phyloP scores from a whole-genome alignment of 1,284 basidiomycete genomes.

The Paramarasmius palmivorus region DNA sequence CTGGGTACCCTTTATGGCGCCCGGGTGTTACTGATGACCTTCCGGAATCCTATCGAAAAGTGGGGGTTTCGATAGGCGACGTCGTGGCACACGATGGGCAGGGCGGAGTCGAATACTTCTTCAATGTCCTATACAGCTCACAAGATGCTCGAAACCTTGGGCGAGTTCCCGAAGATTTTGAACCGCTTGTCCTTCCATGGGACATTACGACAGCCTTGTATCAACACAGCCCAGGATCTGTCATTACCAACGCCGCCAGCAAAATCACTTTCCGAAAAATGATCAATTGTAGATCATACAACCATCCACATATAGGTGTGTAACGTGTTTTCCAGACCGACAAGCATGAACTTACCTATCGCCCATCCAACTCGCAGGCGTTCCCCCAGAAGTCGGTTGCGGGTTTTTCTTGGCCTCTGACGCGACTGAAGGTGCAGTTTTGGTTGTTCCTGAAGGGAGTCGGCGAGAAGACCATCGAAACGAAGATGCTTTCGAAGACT shows the following conservation, averaged over 20 bases:
- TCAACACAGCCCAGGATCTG: too few species aligned
- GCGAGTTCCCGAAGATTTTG: not conserved
- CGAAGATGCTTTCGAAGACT: not conserved
- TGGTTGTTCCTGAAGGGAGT: conserved; percentile 8
- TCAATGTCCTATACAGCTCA: not conserved
- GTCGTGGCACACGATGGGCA: not conserved
- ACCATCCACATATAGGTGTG: too few species aligned
- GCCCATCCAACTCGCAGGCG: too few species aligned
- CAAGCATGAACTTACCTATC: too few species aligned
- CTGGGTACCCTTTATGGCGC: not conserved
- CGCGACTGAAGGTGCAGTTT: conserved; percentile 7
- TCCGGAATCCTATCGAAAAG: not conserved
- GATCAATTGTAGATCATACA: too few species aligned
- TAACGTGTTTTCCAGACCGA: too few species aligned
- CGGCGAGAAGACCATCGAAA: conserved; percentile 3
- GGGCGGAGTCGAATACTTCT: not conserved
- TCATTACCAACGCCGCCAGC: too few species aligned
- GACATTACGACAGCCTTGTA: too few species aligned
- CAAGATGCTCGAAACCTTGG: not conserved
- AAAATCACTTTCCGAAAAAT: too few species aligned
- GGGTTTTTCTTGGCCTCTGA: not conserved
- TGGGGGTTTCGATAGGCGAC: not conserved
- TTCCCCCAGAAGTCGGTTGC: not conserved
- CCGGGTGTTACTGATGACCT: not conserved
- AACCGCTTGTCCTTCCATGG: not conserved